Percentiles rank a stretch among this genome's conserved stretches.
These are phyloP conservation scores for Venustampulla echinocandica DNA, from an alignment of 495 filamentous ascomycete species.

Conservation along the genomic window DNA sequence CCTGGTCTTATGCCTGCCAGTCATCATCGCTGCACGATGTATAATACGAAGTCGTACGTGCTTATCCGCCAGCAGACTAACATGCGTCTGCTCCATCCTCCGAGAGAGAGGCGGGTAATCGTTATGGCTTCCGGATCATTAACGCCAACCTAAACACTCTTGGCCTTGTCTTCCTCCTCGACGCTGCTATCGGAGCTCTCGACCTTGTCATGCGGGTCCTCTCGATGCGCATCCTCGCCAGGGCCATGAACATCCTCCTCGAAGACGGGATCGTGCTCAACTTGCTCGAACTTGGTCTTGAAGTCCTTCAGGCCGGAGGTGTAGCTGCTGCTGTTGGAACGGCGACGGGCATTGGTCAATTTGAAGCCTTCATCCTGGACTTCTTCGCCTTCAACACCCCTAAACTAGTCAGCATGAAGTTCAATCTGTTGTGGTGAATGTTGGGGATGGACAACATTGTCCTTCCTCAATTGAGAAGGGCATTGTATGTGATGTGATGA, in stretches of 20 bases:
- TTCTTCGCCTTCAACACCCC: constrained; percentile 80
- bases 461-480: constrained; percentile 4
- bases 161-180: constrained; percentile 33
- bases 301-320: constrained; percentile 53
- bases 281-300: constrained; percentile 83
- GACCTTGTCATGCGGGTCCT: constrained; percentile 36
- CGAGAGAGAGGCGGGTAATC: constrained; percentile 8
- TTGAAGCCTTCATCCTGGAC: constrained; percentile 71
- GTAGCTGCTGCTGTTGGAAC: constrained; percentile 77
- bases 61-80: constrained; percentile 19
- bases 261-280: constrained; percentile 79
- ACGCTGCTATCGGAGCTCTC: constrained; percentile 39
- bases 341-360: constrained; percentile 78
- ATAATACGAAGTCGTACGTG: constrained; percentile 14
- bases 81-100: constrained; percentile 11
- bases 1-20: constrained; percentile 22
- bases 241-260: constrained; percentile 71
- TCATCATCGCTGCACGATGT: constrained; percentile 15
- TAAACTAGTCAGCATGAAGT: constrained; percentile 26
- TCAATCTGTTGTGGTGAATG: too few species aligned
- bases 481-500: too few species aligned
- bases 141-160: constrained; percentile 23
- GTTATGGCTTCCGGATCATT: constrained; percentile 9
- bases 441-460: too few species aligned
- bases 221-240: constrained; percentile 31